Base-by-base conservation (phyloP, 768 basidiomycete species). In the Podaxis sp. region DNA sequence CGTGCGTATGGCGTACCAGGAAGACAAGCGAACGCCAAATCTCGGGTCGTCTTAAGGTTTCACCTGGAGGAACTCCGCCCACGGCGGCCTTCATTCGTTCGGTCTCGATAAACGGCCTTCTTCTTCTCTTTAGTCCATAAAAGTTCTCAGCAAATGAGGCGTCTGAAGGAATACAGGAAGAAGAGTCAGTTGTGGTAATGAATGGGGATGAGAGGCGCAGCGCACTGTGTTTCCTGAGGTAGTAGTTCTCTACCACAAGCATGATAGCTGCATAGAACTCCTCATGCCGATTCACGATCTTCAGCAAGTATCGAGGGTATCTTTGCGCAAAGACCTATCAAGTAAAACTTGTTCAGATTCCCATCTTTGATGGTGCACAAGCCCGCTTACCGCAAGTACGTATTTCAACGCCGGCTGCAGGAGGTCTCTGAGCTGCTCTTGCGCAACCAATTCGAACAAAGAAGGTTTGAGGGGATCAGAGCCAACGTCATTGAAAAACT, bases 81-180 rank as follows among this genome's bases (percentile, higher is more conserved):
- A 90, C 86, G 43, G 90, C 91, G 27, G 83, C 83, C 47, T 78
- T 76, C 1, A 88, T 83, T 59, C 91, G 82, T 46, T 89, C 85
- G 1, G 85, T 86, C 64, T 88, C 83, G 65, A 93, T 85, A 67
- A 84, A 83, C 3, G 91, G 89, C 61, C 82, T 79, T 40, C 91
- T 77, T 62, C 93, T 80, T 47, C 95, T 78, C 71, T 94, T 94
- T 52, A 99, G 75, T 0, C 93, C 93, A 74, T 98, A 98, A 72
- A 99, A 98, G 69, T 96, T 91, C 74, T 98, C 96, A 4, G 96
- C 82, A 70, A 98, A 96, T 1, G 94, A 94, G 22, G 96, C 93
- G 74, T 89, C 96, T 97, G 68, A 1, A 36, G 9, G 4, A 12
- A 27, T 15, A 22, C 22, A 41, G 5, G 36, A 38, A 33, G 19